Evolutionary conservation across 2,329 filamentous ascomycete genomes (phyloP).

Genomic region (Alternaria brassicicola): DNA sequence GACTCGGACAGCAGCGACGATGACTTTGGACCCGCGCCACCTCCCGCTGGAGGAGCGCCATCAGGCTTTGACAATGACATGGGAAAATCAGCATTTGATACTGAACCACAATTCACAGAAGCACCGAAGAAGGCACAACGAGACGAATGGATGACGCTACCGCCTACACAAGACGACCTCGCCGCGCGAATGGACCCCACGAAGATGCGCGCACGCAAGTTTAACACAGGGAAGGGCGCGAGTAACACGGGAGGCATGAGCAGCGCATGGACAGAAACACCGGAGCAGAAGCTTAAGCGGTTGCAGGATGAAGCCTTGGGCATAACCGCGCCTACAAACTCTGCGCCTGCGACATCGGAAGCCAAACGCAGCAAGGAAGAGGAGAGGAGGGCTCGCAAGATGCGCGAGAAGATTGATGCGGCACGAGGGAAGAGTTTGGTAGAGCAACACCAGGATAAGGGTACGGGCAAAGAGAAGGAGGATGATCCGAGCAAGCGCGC

Average conservation of each 20-base stretch:
- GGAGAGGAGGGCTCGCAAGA: conserved; percentile 56
- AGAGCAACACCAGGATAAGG: conserved; percentile 54
- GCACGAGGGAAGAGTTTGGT: conserved; percentile 53
- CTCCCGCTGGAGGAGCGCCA: conserved; percentile 34
- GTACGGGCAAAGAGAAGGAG: conserved; percentile 67
- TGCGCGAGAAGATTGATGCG: conserved; percentile 62
- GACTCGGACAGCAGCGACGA: conserved; percentile 49
- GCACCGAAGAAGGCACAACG: conserved; percentile 62
- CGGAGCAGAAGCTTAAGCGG: conserved; percentile 81
- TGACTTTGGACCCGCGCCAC: conserved; percentile 55
- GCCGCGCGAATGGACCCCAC: conserved; percentile 77
- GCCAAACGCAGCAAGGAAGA: conserved; percentile 49
- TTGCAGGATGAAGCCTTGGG: conserved; percentile 84
- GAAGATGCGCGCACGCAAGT: conserved; percentile 80
- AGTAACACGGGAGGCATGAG: conserved; percentile 60
- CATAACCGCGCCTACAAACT: conserved; percentile 56
- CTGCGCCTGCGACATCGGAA: conserved; percentile 31
- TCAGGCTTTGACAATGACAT: conserved; percentile 19
- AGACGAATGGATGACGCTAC: conserved; percentile 69
- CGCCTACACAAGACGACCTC: conserved; percentile 57
- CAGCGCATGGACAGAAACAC: conserved; percentile 85
- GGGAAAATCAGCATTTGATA: conserved; percentile 40
- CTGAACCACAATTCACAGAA: conserved; percentile 37
- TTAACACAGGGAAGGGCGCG: conserved; percentile 72
- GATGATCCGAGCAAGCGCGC: conserved; percentile 89